These are phyloP conservation scores for Coprinopsis strossmayeri DNA, from an alignment of 768 basidiomycete species.

Conservation along the genomic window DNA sequence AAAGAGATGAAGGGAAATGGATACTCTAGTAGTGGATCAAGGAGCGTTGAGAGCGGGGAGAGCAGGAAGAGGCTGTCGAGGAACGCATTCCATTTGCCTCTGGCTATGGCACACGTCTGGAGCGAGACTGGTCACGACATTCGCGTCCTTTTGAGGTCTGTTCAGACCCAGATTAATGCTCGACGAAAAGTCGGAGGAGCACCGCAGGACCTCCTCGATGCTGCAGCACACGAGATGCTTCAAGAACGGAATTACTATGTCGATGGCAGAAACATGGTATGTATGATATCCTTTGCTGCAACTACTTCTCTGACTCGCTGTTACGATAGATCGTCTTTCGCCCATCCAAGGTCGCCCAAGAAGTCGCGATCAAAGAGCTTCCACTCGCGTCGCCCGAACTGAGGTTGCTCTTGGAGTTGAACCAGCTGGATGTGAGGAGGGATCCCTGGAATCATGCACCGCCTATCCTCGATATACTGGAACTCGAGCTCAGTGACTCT, in stretches of 20 bases:
- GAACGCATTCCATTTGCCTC: not conserved
- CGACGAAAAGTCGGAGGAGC: not conserved
- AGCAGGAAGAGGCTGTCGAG: not conserved
- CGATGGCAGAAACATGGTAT: not conserved
- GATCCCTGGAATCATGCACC: slow-evolving; percentile 1
- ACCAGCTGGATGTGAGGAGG: not conserved
- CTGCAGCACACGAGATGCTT: not conserved
- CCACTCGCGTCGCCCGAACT: slow-evolving; percentile 4
- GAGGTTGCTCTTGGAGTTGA: slow-evolving; percentile 1
- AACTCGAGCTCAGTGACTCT: not conserved
- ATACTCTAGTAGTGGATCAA: not conserved
- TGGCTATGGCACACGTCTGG: not conserved
- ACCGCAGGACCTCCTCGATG: not conserved
- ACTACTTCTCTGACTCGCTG: not conserved
- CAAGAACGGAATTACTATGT: not conserved
- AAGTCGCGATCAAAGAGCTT: slow-evolving; percentile 4
- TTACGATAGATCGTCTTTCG: slow-evolving; percentile 1
- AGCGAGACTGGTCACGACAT: slow-evolving; percentile 7
- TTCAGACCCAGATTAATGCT: not conserved
- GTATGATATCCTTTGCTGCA: not conserved
- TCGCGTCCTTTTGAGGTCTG: not conserved
- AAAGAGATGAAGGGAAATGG: not conserved
- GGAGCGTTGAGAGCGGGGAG: not conserved
- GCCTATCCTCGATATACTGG: not conserved
- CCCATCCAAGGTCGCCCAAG: not conserved